Evolutionary conservation across 129 eudicot species (phyloP).

Genomic region (Glebionis coronaria): DNA sequence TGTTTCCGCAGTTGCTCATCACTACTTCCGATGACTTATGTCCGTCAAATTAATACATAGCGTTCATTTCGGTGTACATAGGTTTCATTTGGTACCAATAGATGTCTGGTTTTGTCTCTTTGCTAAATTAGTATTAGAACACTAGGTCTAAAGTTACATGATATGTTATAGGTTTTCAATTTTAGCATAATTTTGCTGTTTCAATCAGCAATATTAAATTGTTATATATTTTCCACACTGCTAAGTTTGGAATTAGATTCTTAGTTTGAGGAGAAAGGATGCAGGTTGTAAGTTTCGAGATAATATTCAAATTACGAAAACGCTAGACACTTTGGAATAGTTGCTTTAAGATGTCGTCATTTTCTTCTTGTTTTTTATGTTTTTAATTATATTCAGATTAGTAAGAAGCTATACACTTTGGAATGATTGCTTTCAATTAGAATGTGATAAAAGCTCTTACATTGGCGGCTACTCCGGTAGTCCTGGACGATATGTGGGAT

Average conservation of each 20-base stretch:
- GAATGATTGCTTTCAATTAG: not conserved
- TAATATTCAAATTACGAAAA: not conserved
- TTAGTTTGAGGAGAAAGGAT: not conserved
- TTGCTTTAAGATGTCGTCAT: not conserved
- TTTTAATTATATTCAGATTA: not conserved
- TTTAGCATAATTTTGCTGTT: no score
- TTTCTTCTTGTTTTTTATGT: not conserved
- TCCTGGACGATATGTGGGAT: slow-evolving; percentile 21
- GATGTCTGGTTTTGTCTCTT: not conserved
- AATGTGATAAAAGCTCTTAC: no score
- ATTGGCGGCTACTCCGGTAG: not conserved
- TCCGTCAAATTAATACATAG: not conserved
- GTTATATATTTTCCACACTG: not conserved
- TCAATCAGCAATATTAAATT: not conserved
- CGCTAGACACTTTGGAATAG: not conserved
- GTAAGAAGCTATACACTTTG: not conserved
- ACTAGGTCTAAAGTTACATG: not conserved
- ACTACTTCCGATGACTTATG: not conserved
- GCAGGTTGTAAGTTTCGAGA: not conserved
- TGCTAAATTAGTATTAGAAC: not conserved
- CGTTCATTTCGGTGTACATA: not conserved
- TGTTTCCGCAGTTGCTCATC: not conserved
- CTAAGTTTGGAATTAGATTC: slow-evolving; percentile 4
- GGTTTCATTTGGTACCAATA: not conserved
- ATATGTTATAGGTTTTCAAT: no score